phyloP scores from a whole-genome alignment of 306 rosid species.

The Fragaria ananassa region DNA sequence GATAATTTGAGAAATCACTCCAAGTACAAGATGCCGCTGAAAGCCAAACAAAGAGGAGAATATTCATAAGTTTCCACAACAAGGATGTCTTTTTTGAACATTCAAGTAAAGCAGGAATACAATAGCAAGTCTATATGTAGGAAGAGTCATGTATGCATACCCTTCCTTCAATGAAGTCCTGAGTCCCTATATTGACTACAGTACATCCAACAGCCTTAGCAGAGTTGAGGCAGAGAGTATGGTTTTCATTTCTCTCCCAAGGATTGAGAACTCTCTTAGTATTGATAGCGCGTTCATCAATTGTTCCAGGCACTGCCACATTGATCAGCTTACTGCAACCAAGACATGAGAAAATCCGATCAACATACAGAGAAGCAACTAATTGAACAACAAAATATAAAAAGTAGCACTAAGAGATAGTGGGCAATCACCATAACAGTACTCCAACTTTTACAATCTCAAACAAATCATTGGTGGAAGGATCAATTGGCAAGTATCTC shows the following conservation, averaged over 20 bases:
- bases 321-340: conserved; percentile 88
- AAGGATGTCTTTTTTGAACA: not conserved
- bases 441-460: conserved; percentile 93
- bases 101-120: not conserved
- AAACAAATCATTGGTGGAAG: conserved; percentile 81
- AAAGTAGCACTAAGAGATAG: not conserved
- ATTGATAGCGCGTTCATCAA: conserved; percentile 90
- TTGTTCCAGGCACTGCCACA: conserved; percentile 93
- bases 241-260: conserved; percentile 98
- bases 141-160: conserved; percentile 45
- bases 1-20: conserved; percentile 90
- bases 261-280: conserved; percentile 86
- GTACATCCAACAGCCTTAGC: conserved; percentile 99
- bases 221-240: conserved; percentile 95
- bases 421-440: conserved; percentile 71
- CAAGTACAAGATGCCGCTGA: conserved; percentile 98
- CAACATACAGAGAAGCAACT: not conserved
- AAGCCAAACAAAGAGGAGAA: conserved; percentile 26
- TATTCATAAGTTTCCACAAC: not conserved
- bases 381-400: not conserved
- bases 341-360: conserved; percentile 5
- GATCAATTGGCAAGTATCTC: conserved; percentile 80
- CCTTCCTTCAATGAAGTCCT: conserved; percentile 97
- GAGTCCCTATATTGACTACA: conserved; percentile 94
- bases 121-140: not conserved